Conservation (phyloP, 1,284 basidiomycete species). For the Pascua sp. region DNA sequence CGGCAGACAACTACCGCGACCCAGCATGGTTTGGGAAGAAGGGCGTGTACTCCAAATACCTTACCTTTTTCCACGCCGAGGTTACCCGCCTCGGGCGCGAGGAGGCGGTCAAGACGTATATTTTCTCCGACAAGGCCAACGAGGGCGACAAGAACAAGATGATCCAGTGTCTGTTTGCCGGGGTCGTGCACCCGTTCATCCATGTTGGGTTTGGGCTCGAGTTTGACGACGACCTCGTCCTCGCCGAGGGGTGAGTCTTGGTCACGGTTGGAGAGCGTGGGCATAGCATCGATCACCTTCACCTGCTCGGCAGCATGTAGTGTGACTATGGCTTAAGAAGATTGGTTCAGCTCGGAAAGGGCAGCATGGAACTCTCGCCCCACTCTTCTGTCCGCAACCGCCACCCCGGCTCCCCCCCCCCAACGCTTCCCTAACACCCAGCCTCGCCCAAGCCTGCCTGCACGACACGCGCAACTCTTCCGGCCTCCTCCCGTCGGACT, state of each 20-base stretch:
- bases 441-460: slow-evolving; percentile 81
- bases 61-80: slow-evolving; percentile 59
- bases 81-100: slow-evolving; percentile 52
- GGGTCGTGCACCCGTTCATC: slow-evolving; percentile 59
- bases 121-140: slow-evolving; percentile 53
- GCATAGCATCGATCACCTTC: no score
- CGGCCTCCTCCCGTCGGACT: slow-evolving; percentile 19
- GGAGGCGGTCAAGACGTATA: slow-evolving; percentile 55
- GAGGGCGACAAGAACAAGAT: slow-evolving; percentile 53
- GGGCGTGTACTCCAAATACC: slow-evolving; percentile 57
- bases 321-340: no score
- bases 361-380: no score
- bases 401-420: no score
- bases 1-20: slow-evolving; percentile 55
- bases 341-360: no score
- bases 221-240: slow-evolving; percentile 57
- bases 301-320: no score
- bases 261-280: neutral
- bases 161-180: slow-evolving; percentile 58
- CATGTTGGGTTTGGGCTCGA: slow-evolving; percentile 64
- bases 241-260: slow-evolving; percentile 55
- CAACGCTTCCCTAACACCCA: neutral
- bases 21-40: slow-evolving; percentile 57
- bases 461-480: slow-evolving; percentile 99
- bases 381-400: no score